These are phyloP conservation scores for Handroanthus guayacan DNA, from an alignment of 257 asterid genomes.

Conservation along the genomic window DNA sequence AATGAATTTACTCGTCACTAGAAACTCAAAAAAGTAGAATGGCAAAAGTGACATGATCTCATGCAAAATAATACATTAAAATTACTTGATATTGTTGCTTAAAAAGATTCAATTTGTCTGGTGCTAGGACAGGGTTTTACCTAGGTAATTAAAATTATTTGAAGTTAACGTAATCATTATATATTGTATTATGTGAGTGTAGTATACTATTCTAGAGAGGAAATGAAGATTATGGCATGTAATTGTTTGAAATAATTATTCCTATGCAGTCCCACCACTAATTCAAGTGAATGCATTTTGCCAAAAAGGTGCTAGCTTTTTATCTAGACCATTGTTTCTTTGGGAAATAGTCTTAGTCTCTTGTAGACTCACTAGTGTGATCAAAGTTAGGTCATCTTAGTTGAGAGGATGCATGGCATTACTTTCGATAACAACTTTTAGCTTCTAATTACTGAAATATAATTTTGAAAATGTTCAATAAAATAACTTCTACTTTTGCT, in stretches of 20 bases:
- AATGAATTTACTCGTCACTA: constrained; percentile 24
- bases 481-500: too few species aligned
- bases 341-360: background rate
- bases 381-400: background rate
- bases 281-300: background rate
- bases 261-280: constrained; percentile 18
- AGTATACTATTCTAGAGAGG: constrained; percentile 1
- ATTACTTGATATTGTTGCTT: background rate
- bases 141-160: constrained; percentile 14
- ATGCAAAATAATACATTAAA: constrained; percentile 22
- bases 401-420: too few species aligned
- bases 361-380: background rate
- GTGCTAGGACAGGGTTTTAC: constrained; percentile 11
- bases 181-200: constrained; percentile 8
- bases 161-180: constrained; percentile 11
- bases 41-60: constrained; percentile 23
- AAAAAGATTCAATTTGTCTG: constrained; percentile 35
- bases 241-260: constrained; percentile 14
- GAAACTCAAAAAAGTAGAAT: constrained; percentile 13
- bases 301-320: background rate
- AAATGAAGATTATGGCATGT: background rate
- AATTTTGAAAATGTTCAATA: too few species aligned
- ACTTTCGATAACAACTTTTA: too few species aligned
- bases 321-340: background rate
- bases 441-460: too few species aligned